Base-by-base conservation (phyloP, 2,329 filamentous ascomycete genomes). In the Fusarium fujikuroi region DNA sequence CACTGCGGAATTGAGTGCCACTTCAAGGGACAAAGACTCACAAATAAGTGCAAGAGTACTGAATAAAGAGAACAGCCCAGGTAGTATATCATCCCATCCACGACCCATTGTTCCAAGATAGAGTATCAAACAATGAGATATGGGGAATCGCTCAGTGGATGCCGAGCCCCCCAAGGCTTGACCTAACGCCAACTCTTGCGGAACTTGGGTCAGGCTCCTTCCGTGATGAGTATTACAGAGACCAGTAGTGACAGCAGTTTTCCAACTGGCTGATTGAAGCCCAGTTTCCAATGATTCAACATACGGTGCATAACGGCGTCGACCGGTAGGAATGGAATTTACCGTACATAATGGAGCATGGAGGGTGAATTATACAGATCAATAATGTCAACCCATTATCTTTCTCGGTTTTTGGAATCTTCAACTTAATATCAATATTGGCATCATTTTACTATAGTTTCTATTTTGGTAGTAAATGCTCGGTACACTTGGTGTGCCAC, bases 301-400 rank as follows among this genome's bases (percentile, higher is more conserved):
- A 21, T 21, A 19, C 5, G 23, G 9, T 25, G 6, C 18, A 25
- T 1, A 6, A 12, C 23, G 11, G 23, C 16, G 12, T 30, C 19
- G 30, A 9, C 6, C 15, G 4, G 4, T 5, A n/a, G 7, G 4
- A 11, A n/a, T 8, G 19, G 1, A n/a, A 16, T 9, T 9, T 30
- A 30, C 11, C 25, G 2, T 9, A 3, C 44, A 30, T 6, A 16
- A 8, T 11, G 25, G 9, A 7, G 7, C 5, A 3, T 4, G 21
- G 9, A 10, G 9, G 12, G 23, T 23, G 5, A 43, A 23, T 43
- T 3, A 9, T 43, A 7, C 6, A 11, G 9, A 43, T 7, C 11
- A 23, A 16, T 11, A 23, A 9, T 9, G 15, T 42, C 1, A 16
- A n/a, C 3, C 5, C 0, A 0, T 7, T 42, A 3, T 42, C 9